Evolutionary conservation across 1,139 yeast species (phyloP), one percentile per base, ranked within the genome.

Genomic region (Kurtzmaniella quercitrusa): DNA sequence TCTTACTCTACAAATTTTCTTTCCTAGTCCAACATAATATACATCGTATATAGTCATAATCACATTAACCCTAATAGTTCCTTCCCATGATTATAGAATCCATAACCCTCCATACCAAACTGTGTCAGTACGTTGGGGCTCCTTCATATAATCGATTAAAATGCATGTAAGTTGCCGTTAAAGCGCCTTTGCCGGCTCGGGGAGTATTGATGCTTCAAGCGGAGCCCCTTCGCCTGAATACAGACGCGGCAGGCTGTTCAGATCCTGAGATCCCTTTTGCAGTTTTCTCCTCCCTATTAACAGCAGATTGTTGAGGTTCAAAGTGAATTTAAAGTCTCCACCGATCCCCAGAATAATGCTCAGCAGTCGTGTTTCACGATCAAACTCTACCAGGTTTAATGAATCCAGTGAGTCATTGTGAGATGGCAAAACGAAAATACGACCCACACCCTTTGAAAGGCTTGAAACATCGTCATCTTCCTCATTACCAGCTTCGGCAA

Each of bases 271-370:
- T 17, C 37, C 37, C 26, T 34, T 34, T 34, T 34, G 37, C 37
- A 34, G 53, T 37, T 56, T 63, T 43, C 77, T 57, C 51, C 78
- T 59, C 26, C 71, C 55, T 33, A 72, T 59, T 28, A 72, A 54
- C 45, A 68, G 68, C 45, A 71, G 68, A 45, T 71, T 76, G 48
- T 69, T 68, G 55, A 72, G 54, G 47, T 67, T 71, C 33, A 72
- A 58, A 3, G 74, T 70, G 45, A 72, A 72, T 46, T 71, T 71
- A 49, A 61, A 71, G 45, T 65, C 73, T 23, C 70, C 72, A 47
- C 57, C 69, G 23, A 59, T 59, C 17, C 72, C 72, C 12, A 68
- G 63, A 15, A 70, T 68, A 3, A 71, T 63, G 3, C 74, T 66
- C n/a, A 72, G 65, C 16, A 74, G 71, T 40, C 76, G 56, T 1